A percentile compares a stretch with the other conserved stretches of the same genome.
These are phyloP conservation scores for Saccharomyces mikatae DNA, from an alignment of 805 yeast species.

Conservation along the genomic window DNA sequence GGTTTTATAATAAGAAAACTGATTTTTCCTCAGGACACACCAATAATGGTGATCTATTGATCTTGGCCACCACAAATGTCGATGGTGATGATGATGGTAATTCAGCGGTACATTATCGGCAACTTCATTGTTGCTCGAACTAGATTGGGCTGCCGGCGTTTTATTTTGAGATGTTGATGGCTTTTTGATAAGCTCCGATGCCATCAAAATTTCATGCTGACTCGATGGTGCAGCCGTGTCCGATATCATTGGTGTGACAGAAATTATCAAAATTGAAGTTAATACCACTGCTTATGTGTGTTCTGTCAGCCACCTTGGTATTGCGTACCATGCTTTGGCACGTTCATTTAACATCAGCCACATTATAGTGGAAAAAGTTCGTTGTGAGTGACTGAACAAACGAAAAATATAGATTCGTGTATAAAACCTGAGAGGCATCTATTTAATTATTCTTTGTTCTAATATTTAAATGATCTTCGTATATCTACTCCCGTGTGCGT, in stretches of 20 bases:
- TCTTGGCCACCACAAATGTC: background rate
- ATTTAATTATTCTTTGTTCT: background rate
- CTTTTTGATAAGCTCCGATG: background rate
- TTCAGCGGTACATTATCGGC: background rate
- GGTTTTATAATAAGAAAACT: constrained; percentile 20
- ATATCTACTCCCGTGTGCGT: background rate
- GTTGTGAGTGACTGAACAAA: background rate
- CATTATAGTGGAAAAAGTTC: background rate
- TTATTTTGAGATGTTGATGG: background rate
- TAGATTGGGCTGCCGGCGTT: background rate
- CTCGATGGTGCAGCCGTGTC: background rate
- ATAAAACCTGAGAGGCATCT: background rate
- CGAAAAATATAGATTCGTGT: background rate
- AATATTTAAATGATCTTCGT: background rate
- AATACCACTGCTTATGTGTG: background rate
- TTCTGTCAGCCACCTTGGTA: background rate
- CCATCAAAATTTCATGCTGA: background rate
- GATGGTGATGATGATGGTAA: background rate
- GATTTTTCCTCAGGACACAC: constrained; percentile 20
- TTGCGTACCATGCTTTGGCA: background rate
- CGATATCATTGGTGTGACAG: background rate
- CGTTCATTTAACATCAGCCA: background rate
- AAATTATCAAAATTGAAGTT: background rate
- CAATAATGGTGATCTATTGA: constrained; percentile 6
- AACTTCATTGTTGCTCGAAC: background rate